Base-by-base conservation (phyloP, 169 alveolate genomes). In the Eimeria necatrix region DNA sequence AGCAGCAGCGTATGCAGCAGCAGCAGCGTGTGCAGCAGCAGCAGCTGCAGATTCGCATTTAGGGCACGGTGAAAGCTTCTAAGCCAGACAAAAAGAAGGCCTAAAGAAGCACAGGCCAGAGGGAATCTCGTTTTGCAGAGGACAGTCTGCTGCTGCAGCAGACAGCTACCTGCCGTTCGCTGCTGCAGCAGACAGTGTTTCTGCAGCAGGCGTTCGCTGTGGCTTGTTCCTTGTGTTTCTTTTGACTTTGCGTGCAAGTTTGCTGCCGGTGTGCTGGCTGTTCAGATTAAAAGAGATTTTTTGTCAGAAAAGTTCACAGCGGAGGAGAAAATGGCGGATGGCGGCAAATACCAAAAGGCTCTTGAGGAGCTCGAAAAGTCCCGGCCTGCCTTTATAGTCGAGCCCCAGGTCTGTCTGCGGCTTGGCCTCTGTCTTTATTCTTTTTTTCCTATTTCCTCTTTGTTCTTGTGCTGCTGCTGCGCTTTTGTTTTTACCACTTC, bases 361-460 rank as follows among this genome's bases (percentile, higher is more conserved):
- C 22, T 68, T 8, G 88, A 16, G 20, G 87, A 51, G 16, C 59
- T 89, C 41, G 64, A 68, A 80, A 73, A 56, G 48, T 22, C 56
- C 3, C 24, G 94, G 10, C 94, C 94, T 2, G 71, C 83, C 56
- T 89, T 89, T 49, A 89, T 89, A 10, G 94, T 52, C 20, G 94
- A 89, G 32, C 94, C 94, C 4, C 87, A 89, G 76, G 94, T 73
- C 9, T 32, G 76, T 24, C 0, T 16, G 4, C 76, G 5, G 26
- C 9, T 20, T 20, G 32, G 32, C 5, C 41, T 64, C 9, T 64
- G 16, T 64, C 9, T 64, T 24, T 64, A 8, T 24, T 14, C 41
- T 64, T 20, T 20, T 14, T 14, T 56, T 56, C 14, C 20, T 56
- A 8, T 56, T 8, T 56, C 64, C 14, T 14, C 64, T 56, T 14